Evolutionary conservation across 129 eudicot genomes (phyloP), one percentile per base, ranked within the genome.

Genomic region (Lactuca saligna): DNA sequence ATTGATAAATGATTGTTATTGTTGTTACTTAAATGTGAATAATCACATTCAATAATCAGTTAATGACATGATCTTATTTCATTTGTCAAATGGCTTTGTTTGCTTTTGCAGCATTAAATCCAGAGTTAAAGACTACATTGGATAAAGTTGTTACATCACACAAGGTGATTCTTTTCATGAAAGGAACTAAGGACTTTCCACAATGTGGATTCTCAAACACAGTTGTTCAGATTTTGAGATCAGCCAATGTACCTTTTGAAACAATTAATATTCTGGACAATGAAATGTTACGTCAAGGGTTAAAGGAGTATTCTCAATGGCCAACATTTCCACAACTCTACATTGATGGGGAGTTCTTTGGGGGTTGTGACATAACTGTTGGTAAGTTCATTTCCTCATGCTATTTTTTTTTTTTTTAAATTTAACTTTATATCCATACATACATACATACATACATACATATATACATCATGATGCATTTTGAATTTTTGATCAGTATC

Each of bases 301-400:
- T 93, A 70, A 93, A 93, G 81, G 98, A 93, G 59, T 93, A 93
- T 63, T 93, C 98, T 29, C 89, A 83, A 64, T 93, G 98, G 98
- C 98, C 98, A 38, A 93, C 98, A 51, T 93, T 93, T 79, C 98
- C 98, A 10, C 98, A 93, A 64, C 86, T 93, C 53, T 93, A 93
- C 69, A 83, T 93, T 51, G 95, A 93, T 50, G 98, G 98, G 57
- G 98, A 92, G 76, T 92, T 92, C 84, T 92, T 80, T 61, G 98
- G 98, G 54, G 98, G 98, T 17, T 92, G 98, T 65, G 98, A 92
- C 86, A 93, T 89, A 77, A 82, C 89, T 5, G 77, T 93, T 48
- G 98, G 98, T 86, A 62, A 84, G 81, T 69, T 11, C 3, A 39
- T 34, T 59, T 15, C 9, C 13, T 51, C 56, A 0, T 50, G 12